Conservation (phyloP, 768 basidiomycete species). For the Austroboletus eburneus region DNA sequence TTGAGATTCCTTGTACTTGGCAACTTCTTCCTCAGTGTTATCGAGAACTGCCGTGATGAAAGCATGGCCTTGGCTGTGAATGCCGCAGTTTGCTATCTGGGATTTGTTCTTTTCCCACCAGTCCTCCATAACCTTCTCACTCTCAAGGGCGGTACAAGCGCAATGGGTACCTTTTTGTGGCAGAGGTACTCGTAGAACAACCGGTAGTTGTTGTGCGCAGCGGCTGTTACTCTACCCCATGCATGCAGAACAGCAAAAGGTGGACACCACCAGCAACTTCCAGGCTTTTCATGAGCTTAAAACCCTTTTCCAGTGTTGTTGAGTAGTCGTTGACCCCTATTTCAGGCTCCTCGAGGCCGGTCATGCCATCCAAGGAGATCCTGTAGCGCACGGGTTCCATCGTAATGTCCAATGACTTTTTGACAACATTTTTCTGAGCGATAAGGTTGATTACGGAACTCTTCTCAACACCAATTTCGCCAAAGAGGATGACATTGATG, state of each 20-base stretch:
- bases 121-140: constrained; percentile 28
- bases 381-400: constrained; percentile 29
- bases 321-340: constrained; percentile 27
- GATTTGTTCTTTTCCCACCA: constrained; percentile 32
- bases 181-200: constrained; percentile 41
- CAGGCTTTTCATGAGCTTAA: constrained; percentile 32
- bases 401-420: constrained; percentile 31
- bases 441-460: constrained; percentile 31
- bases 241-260: constrained; percentile 41
- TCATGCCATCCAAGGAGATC: constrained; percentile 17
- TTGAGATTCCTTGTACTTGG: constrained; percentile 23
- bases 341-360: constrained; percentile 33
- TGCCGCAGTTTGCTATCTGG: constrained; percentile 18
- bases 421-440: constrained; percentile 20
- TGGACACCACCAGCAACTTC: constrained; percentile 32
- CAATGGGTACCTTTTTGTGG: constrained; percentile 32
- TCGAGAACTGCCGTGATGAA: constrained; percentile 28
- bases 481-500: constrained; percentile 42
- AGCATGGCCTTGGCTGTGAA: constrained; percentile 29
- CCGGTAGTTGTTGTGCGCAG: constrained; percentile 35
- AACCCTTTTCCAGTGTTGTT: constrained; percentile 26
- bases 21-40: constrained; percentile 16
- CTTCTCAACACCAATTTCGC: constrained; percentile 37
- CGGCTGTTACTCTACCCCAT: constrained; percentile 35
- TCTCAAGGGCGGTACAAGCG: constrained; percentile 40